These are phyloP conservation scores for Aspergillus proliferans DNA, from an alignment of 2,329 filamentous ascomycete species.

Conservation along the genomic window DNA sequence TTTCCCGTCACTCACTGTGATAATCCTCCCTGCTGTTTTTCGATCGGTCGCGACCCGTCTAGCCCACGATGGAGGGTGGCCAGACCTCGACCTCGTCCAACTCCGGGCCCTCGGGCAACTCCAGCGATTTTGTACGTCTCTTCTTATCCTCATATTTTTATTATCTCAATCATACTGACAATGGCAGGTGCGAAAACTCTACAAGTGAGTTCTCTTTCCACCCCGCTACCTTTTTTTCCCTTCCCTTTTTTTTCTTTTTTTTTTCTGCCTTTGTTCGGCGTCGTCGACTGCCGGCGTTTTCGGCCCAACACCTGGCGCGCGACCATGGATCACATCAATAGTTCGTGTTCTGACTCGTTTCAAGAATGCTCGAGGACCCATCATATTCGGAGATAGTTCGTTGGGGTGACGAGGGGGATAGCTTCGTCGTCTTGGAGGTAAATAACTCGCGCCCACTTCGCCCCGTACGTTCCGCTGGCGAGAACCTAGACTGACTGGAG, in stretches of 20 bases:
- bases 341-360: conserved; percentile 9
- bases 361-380: conserved; percentile 92
- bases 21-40: conserved; percentile 18
- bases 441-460: conserved; percentile 11
- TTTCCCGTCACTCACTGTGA: conserved; percentile 3
- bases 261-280: background rate
- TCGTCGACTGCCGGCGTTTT: no score
- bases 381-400: conserved; percentile 86
- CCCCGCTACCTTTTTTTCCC: background rate
- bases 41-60: conserved; percentile 36
- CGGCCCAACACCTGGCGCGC: no score
- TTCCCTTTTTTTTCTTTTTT: background rate
- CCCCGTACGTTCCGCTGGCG: conserved; percentile 3
- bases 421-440: conserved; percentile 96
- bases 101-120: conserved; percentile 62
- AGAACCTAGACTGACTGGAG: conserved; percentile 11
- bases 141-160: conserved; percentile 3
- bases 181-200: conserved; percentile 85
- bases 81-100: conserved; percentile 37
- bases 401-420: conserved; percentile 92
- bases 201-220: conserved; percentile 64
- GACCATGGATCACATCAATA: conserved; percentile 1
- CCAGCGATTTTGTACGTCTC: conserved; percentile 84
- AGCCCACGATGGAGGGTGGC: conserved; percentile 41
- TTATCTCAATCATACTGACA: conserved; percentile 14